phyloP scores from a whole-genome alignment of 1,139 yeast genomes.

The Magnusiomyces clavatus region DNA sequence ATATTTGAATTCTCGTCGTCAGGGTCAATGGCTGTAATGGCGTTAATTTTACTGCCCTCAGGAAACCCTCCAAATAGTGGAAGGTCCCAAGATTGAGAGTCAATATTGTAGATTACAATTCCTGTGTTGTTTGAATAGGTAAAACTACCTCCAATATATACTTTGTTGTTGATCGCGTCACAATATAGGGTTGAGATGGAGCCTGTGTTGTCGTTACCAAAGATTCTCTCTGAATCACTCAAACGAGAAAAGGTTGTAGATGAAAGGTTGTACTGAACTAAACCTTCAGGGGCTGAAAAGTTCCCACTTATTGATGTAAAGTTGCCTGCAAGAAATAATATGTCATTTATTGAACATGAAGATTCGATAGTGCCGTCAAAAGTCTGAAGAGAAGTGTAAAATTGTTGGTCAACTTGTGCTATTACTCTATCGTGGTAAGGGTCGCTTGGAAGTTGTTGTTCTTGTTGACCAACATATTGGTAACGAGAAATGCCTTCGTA shows the following conservation, averaged over 20 bases:
- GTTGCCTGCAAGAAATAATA: conserved; percentile 41
- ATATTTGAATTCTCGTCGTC: conserved; percentile 36
- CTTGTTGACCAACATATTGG: conserved; percentile 44
- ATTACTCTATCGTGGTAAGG: conserved; percentile 20
- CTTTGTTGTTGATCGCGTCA: conserved; percentile 40
- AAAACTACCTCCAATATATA: conserved; percentile 81
- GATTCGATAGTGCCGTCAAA: conserved; percentile 29
- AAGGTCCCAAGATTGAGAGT: conserved; percentile 37
- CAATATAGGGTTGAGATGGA: conserved; percentile 45
- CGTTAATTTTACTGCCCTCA: conserved; percentile 47
- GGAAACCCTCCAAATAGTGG: conserved; percentile 79
- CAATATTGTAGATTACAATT: conserved; percentile 57
- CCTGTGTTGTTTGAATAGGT: conserved; percentile 49
- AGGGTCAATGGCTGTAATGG: conserved; percentile 43
- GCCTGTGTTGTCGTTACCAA: conserved; percentile 23
- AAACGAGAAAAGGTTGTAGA: conserved; percentile 32
- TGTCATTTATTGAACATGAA: conserved; percentile 35
- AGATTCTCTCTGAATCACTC: not conserved
- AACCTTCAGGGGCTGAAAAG: conserved; percentile 38
- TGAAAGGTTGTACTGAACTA: conserved; percentile 49
- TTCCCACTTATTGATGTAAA: conserved; percentile 33
- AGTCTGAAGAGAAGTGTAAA: conserved; percentile 7
- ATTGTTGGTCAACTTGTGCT: conserved; percentile 19
- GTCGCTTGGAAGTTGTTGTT: conserved; percentile 15
- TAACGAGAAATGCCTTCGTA: conserved; percentile 57